Evolutionary conservation across 2,329 filamentous ascomycete species (phyloP).

Genomic region (Drechslera avenae): DNA sequence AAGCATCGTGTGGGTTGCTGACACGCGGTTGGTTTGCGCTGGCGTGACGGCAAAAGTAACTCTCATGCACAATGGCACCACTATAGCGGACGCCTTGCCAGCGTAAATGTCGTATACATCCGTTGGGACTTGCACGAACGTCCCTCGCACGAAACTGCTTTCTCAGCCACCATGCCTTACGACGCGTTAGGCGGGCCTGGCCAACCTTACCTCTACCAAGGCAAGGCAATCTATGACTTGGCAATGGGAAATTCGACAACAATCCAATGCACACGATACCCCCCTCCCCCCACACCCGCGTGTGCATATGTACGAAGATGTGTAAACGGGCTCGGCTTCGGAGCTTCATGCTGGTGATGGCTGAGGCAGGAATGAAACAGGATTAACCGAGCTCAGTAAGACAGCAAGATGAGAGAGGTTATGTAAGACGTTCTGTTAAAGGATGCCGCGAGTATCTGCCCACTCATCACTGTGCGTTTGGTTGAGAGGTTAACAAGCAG

Average conservation of each 20-base stretch:
- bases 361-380: constrained; percentile 9
- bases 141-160: constrained; percentile 24
- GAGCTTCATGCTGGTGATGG: background rate
- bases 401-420: background rate
- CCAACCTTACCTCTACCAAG: constrained; percentile 11
- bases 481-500: background rate
- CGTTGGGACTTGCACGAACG: constrained; percentile 15
- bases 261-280: background rate
- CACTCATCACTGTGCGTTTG: no score
- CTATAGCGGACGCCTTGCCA: background rate
- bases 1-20: constrained; percentile 3
- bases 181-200: constrained; percentile 24
- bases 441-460: no score
- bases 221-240: constrained; percentile 12
- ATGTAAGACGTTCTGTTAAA: no score
- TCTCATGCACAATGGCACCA: no score
- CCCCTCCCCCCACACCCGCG: constrained; percentile 1
- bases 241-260: constrained; percentile 1
- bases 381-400: background rate
- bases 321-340: constrained; percentile 11
- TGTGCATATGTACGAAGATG: constrained; percentile 8
- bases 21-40: constrained; percentile 19
- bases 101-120: constrained; percentile 21
- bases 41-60: constrained; percentile 9
- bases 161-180: constrained; percentile 41